Percentiles rank a stretch among this genome's conserved stretches.
phyloP scores from a whole-genome alignment of 257 asterid species.

The Ilex aquifolium region DNA sequence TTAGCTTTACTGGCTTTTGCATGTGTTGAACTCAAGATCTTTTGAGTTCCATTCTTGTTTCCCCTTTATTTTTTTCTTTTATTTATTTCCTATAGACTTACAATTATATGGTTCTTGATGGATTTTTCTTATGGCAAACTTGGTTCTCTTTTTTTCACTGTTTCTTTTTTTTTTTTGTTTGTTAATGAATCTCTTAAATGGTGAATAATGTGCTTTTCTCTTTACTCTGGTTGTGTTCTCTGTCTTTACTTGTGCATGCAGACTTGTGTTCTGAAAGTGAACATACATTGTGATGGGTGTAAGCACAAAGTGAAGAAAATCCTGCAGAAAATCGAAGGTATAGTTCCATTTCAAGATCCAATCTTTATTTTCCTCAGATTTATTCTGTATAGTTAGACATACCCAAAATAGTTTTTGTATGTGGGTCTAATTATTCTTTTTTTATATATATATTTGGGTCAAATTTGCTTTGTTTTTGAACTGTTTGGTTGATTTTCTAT shows the following conservation, averaged over 20 bases:
- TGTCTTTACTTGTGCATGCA: constrained; percentile 15
- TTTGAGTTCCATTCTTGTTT: neutral
- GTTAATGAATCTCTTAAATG: too few species aligned
- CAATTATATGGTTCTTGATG: too few species aligned
- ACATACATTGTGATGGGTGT: constrained; percentile 24
- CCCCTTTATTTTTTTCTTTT: neutral
- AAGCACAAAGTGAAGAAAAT: constrained; percentile 24
- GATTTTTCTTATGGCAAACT: too few species aligned
- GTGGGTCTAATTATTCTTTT: neutral
- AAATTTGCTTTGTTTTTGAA: neutral
- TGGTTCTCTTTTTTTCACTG: too few species aligned
- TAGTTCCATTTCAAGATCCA: constrained; percentile 1
- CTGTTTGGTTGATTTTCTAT: neutral
- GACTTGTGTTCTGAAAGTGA: constrained; percentile 26
- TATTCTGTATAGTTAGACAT: neutral
- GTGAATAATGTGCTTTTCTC: too few species aligned
- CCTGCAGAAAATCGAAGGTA: constrained; percentile 24
- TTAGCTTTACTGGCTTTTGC: too few species aligned
- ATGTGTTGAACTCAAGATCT: neutral
- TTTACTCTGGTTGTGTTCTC: constrained; percentile 4
- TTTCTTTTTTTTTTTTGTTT: too few species aligned
- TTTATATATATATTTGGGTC: neutral
- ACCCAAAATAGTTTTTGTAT: neutral
- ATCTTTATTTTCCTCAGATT: neutral
- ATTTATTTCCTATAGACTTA: neutral